Evolutionary conservation across 1,284 basidiomycete species (phyloP).

Genomic region (Austroboletus niveus): DNA sequence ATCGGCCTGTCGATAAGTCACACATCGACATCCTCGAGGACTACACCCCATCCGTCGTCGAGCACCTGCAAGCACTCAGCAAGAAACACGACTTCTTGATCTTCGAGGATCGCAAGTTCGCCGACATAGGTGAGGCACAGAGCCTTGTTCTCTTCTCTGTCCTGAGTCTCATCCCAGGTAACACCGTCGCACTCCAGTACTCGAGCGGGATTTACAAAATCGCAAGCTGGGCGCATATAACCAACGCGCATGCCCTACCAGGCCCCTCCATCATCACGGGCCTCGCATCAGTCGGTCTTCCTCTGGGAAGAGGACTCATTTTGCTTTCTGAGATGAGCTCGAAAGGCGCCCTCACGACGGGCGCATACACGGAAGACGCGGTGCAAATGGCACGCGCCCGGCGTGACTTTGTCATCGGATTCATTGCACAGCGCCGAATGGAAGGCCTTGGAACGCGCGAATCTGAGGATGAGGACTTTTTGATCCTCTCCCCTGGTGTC

Average conservation of each 20-base stretch:
- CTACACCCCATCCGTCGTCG: conserved; percentile 77
- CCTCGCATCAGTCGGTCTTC: conserved; percentile 81
- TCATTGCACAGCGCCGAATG: conserved; percentile 89
- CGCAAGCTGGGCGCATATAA: conserved; percentile 95
- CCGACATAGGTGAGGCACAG: conserved; percentile 81
- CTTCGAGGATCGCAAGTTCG: conserved; percentile 99
- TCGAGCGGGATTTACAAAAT: conserved; percentile 92
- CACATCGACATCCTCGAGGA: conserved; percentile 97
- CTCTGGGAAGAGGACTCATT: conserved; percentile 79
- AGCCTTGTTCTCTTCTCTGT: background rate
- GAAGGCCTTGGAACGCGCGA: conserved; percentile 54
- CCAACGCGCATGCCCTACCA: conserved; percentile 94
- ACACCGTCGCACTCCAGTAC: conserved; percentile 96
- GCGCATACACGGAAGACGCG: conserved; percentile 82
- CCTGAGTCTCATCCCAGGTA: conserved; percentile 55
- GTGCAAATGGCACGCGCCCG: conserved; percentile 83
- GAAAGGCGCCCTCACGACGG: conserved; percentile 82
- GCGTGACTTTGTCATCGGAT: conserved; percentile 89
- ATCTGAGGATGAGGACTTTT: conserved; percentile 68
- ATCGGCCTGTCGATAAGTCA: conserved; percentile 58
- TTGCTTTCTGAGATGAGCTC: conserved; percentile 98
- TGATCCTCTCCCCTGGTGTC: conserved; percentile 93
- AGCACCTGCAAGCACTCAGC: conserved; percentile 70
- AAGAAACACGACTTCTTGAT: conserved; percentile 91
- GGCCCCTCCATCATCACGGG: conserved; percentile 93